phyloP scores from a whole-genome alignment of 2,329 filamentous ascomycete species.

The Dothideomycetes sp. region DNA sequence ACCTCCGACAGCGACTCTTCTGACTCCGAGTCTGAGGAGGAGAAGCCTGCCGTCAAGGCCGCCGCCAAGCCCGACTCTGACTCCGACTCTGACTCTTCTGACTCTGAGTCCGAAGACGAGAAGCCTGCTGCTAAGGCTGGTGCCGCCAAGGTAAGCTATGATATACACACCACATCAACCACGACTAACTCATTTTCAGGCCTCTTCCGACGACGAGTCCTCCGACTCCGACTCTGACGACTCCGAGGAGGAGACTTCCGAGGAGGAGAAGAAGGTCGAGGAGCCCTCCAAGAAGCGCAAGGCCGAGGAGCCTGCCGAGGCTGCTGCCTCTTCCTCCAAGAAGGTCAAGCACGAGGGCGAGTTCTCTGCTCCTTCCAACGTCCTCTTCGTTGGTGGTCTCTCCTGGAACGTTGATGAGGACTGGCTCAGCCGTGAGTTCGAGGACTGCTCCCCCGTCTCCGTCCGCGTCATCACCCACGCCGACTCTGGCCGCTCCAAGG shows the following conservation, averaged over 20 bases:
- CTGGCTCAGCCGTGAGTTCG: slow-evolving; percentile 69
- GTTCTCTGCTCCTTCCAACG: slow-evolving; percentile 39
- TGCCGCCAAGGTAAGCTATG: slow-evolving; percentile 18
- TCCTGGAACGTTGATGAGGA: slow-evolving; percentile 87
- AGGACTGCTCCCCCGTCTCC: slow-evolving; percentile 59
- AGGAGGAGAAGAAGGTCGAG: slow-evolving; percentile 29
- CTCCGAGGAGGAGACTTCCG: slow-evolving; percentile 20
- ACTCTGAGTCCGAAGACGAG: slow-evolving; percentile 19
- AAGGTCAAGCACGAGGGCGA: slow-evolving; percentile 48
- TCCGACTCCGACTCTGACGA: slow-evolving; percentile 12
- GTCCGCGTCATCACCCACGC: slow-evolving; percentile 78
- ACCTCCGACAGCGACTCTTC: slow-evolving; percentile 12
- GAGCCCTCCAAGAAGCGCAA: slow-evolving; percentile 30
- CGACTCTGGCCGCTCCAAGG: slow-evolving; percentile 71
- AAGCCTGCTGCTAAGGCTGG: slow-evolving; percentile 24
- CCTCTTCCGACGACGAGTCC: slow-evolving; percentile 7
- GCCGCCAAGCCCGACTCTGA: slow-evolving; percentile 18
- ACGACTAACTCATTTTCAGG: too few species aligned
- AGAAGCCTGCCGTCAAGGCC: slow-evolving; percentile 21
- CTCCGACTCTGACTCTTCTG: slow-evolving; percentile 12
- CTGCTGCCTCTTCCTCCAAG: slow-evolving; percentile 37
- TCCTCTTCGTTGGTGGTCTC: slow-evolving; percentile 82
- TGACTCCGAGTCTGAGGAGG: slow-evolving; percentile 18
- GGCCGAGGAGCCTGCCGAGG: slow-evolving; percentile 28
- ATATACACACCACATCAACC: not conserved